Evolutionary conservation across 2,329 filamentous ascomycete genomes (phyloP).

Genomic region (Xylariaceae sp.): DNA sequence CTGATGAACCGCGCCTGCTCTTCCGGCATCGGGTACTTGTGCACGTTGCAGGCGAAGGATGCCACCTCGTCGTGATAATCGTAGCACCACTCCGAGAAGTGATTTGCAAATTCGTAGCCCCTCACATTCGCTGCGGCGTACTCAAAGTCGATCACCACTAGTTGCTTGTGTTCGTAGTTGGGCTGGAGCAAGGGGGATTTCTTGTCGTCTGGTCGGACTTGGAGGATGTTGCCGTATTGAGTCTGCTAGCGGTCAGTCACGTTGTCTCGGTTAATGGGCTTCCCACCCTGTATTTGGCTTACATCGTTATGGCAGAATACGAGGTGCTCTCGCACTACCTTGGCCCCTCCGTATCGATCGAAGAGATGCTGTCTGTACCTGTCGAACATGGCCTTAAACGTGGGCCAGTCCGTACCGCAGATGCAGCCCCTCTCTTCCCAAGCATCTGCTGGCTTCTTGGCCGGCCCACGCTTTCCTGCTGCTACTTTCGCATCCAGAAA

Average conservation of each 20-base stretch:
- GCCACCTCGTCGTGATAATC: constrained; percentile 76
- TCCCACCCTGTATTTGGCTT: constrained; percentile 35
- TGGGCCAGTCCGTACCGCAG: constrained; percentile 76
- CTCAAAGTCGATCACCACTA: constrained; percentile 97
- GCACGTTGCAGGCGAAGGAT: constrained; percentile 62
- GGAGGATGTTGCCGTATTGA: constrained; percentile 96
- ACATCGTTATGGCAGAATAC: constrained; percentile 99
- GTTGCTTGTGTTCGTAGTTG: constrained; percentile 89
- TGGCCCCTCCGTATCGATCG: constrained; percentile 60
- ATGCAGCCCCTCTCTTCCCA: constrained; percentile 72
- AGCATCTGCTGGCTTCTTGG: constrained; percentile 32
- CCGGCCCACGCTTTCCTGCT: constrained; percentile 27
- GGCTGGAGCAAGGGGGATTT: constrained; percentile 84
- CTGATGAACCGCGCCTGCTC: constrained; percentile 82
- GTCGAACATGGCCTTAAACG: constrained; percentile 68
- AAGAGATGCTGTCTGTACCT: constrained; percentile 74
- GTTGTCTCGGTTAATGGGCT: background rate
- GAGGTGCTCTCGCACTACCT: constrained; percentile 65
- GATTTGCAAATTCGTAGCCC: constrained; percentile 91
- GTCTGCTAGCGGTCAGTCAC: constrained; percentile 52
- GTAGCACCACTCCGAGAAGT: constrained; percentile 98
- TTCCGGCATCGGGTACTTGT: constrained; percentile 68
- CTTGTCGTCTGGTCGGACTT: constrained; percentile 59
- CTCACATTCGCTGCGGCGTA: constrained; percentile 86
- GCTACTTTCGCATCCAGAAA: constrained; percentile 55